Evolutionary conservation across 257 asterid genomes (phyloP).

Genomic region (Solanum paucissectum): DNA sequence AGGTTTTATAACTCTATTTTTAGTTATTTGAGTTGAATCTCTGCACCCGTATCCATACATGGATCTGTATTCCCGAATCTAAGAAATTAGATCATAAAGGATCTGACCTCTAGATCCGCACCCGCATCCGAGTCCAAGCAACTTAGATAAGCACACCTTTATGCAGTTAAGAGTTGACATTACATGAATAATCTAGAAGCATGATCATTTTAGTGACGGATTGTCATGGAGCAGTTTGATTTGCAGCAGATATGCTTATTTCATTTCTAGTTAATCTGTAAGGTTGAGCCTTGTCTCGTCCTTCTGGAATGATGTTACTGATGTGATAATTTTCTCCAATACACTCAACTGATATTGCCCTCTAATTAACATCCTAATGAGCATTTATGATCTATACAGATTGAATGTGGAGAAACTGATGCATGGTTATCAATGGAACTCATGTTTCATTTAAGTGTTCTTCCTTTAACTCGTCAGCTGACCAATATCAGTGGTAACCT

Average conservation of each 20-base stretch:
- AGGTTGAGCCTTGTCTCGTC: neutral
- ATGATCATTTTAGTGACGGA: neutral
- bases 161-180: neutral
- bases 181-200: neutral
- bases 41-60: too few species aligned
- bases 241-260: neutral
- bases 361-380: neutral
- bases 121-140: too few species aligned
- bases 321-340: neutral
- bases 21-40: too few species aligned
- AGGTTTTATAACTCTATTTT: too few species aligned
- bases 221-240: neutral
- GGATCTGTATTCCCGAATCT: too few species aligned
- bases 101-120: too few species aligned
- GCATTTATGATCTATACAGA: slow-evolving; percentile 34
- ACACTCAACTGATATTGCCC: neutral
- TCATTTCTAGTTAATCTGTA: neutral
- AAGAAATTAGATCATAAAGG: too few species aligned
- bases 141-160: neutral
- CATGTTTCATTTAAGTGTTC: slow-evolving; percentile 93
- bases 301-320: neutral
- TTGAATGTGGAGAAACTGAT: slow-evolving; percentile 92
- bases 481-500: slow-evolving; percentile 95
- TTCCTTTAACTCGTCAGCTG: slow-evolving; percentile 89
- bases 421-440: slow-evolving; percentile 97